Base-by-base conservation (phyloP, 164 flowering plant species). In the Kingdonia uniflora region DNA sequence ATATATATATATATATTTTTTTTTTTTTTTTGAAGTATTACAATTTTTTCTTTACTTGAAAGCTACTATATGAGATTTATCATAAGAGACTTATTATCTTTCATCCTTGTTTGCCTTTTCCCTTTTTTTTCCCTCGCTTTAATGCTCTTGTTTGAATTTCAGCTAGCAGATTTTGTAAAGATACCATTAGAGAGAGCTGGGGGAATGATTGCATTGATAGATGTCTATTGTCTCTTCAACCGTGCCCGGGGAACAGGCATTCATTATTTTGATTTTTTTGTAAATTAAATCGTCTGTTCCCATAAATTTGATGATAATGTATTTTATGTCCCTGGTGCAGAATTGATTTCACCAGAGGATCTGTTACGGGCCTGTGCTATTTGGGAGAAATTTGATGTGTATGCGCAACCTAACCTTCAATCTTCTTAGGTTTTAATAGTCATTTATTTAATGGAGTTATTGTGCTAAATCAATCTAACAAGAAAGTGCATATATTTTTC, bases 301-400 rank as follows among this genome's bases (percentile, higher is more conserved):
- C 11, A 35, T 37, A 13, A 11, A 21, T 8, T 20, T 2, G 14
- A 15, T 52, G 25, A 50, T 49, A 14, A 50, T 39, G 23, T 46
- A 19, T 47, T 17, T 16, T n/a, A 2, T 47, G 10, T 51, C n/a
- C n/a, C 14, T 65, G 16, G 17, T 39, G 25, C 91, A 92, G 99
- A 84, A 60, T 67, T 92, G 71, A 92, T 92, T 51, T 88, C 99
- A 11, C 97, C 99, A 8, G 99, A 92, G 55, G 99, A 92, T 74
- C 68, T 92, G 66, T 59, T 82, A 66, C 97, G 73, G 71, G 99
- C 97, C 19, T 92, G 99, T 70, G 77, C 89, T 61, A 72, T 92
- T 22, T 92, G 99, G 99, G 95, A 82, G 72, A 88, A 84, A 65
- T 75, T 86, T 80, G 89, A 92, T 68, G 95, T 81, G 98, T 92